These are phyloP conservation scores for Pseudonectria buxi DNA, from an alignment of 2,329 filamentous ascomycete species.

Conservation along the genomic window DNA sequence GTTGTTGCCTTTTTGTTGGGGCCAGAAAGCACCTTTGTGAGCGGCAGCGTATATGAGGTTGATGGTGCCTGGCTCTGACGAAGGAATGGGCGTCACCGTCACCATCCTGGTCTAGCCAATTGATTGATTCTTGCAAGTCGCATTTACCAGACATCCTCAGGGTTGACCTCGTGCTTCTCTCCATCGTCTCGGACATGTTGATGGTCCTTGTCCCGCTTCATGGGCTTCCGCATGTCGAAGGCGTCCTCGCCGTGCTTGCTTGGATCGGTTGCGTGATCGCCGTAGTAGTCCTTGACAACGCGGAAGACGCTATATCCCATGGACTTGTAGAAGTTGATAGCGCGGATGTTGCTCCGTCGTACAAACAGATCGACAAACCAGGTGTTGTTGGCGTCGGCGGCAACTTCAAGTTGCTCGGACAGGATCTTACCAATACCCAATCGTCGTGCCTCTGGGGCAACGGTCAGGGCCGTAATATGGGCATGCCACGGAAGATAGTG, in stretches of 20 bases:
- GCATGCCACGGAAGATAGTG: conserved; percentile 99
- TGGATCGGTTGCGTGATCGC: conserved; percentile 66
- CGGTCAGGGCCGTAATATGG: conserved; percentile 92
- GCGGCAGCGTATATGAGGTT: conserved; percentile 35
- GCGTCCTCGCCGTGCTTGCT: conserved; percentile 70
- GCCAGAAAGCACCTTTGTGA: conserved; percentile 29
- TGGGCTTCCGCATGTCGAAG: conserved; percentile 92
- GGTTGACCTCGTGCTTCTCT: conserved; percentile 68
- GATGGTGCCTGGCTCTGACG: conserved; percentile 37
- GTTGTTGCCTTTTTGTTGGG: conserved; percentile 31
- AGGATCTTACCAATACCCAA: conserved; percentile 82
- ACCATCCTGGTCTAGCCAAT: too few relatives aligned
- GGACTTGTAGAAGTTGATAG: conserved; percentile 80
- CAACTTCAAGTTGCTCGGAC: conserved; percentile 72
- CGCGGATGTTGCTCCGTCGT: conserved; percentile 76
- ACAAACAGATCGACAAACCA: conserved; percentile 98
- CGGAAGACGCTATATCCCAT: conserved; percentile 91
- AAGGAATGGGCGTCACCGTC: neutral
- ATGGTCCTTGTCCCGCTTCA: conserved; percentile 69
- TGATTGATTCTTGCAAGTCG: conserved; percentile 1
- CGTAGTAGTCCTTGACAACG: conserved; percentile 86
- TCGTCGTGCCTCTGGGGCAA: conserved; percentile 78
- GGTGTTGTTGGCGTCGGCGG: conserved; percentile 72
- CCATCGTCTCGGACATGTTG: conserved; percentile 77
- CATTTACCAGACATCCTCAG: conserved; percentile 75